Conservation (phyloP, 2,329 filamentous ascomycete genomes). For the Epichloe sylvatica region DNA sequence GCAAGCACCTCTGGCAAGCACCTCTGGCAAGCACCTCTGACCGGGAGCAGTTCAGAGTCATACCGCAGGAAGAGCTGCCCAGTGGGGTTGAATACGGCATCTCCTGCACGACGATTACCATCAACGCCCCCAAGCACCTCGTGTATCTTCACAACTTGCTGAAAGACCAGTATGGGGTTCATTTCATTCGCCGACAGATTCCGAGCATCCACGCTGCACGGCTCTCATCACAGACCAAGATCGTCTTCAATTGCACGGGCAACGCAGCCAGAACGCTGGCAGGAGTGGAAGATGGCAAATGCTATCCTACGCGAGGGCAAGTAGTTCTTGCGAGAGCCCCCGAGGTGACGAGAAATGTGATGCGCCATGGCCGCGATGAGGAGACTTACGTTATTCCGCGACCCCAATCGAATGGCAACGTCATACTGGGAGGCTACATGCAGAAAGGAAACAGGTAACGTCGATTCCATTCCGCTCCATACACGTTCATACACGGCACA, state of each 20-base stretch:
- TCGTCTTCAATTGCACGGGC: conserved; percentile 24
- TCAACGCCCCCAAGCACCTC: conserved; percentile 26
- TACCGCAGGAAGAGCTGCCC: conserved; percentile 16
- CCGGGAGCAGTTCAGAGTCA: conserved; percentile 14
- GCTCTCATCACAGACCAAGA: conserved; percentile 13
- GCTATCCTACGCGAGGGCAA: conserved; percentile 28
- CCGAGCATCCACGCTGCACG: conserved; percentile 15
- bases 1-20: too few species aligned
- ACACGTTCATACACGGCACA: too few species aligned
- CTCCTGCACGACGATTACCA: conserved; percentile 22
- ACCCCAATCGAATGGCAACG: conserved; percentile 21
- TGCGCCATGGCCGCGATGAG: conserved; percentile 25
- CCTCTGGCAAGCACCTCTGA: too few species aligned
- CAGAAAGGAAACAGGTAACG: conserved; percentile 21
- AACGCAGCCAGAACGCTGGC: conserved; percentile 20
- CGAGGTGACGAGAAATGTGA: conserved; percentile 20
- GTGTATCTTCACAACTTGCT: conserved; percentile 16
- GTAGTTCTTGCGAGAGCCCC: conserved; percentile 22
- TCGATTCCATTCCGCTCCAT: neutral
- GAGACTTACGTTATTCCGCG: conserved; percentile 28
- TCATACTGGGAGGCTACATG: conserved; percentile 25
- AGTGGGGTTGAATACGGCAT: conserved; percentile 21
- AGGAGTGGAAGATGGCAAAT: conserved; percentile 24
- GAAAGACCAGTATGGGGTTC: conserved; percentile 17
- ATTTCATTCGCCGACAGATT: conserved; percentile 18